phyloP scores from a whole-genome alignment of 2,329 filamentous ascomycete species.

The Lanzia echinophila region DNA sequence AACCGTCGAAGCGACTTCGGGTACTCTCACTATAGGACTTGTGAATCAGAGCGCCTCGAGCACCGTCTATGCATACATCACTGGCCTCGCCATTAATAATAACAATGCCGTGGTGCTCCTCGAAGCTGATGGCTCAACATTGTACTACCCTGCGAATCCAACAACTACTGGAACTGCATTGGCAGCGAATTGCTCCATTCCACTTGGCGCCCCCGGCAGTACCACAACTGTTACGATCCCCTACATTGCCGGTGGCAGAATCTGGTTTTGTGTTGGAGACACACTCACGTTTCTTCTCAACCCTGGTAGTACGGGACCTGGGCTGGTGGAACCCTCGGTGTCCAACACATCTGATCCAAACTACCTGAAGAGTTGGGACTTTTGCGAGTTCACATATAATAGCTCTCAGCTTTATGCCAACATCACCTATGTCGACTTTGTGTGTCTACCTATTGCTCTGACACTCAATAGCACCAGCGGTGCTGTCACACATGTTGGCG shows the following conservation, averaged over 20 bases:
- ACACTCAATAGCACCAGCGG: slow-evolving; percentile 39
- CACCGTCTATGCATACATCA: slow-evolving; percentile 63
- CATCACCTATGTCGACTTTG: slow-evolving; percentile 70
- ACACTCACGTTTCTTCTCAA: slow-evolving; percentile 63
- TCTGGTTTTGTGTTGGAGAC: slow-evolving; percentile 61
- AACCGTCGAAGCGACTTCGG: neutral
- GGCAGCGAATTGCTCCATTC: slow-evolving; percentile 53
- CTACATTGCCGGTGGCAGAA: slow-evolving; percentile 61
- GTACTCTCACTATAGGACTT: slow-evolving; percentile 51
- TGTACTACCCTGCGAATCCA: slow-evolving; percentile 59
- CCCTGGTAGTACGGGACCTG: slow-evolving; percentile 56
- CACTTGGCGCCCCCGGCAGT: slow-evolving; percentile 55
- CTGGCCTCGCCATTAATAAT: slow-evolving; percentile 54
- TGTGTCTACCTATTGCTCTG: slow-evolving; percentile 53
- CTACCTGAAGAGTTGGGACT: slow-evolving; percentile 55
- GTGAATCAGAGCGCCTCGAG: slow-evolving; percentile 59
- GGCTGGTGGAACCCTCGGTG: slow-evolving; percentile 68
- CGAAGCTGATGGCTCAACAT: slow-evolving; percentile 57
- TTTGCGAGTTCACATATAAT: slow-evolving; percentile 64
- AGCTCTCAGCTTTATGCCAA: slow-evolving; percentile 55
- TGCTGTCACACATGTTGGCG: slow-evolving; percentile 42
- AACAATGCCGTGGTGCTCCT: slow-evolving; percentile 56
- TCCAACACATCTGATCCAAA: slow-evolving; percentile 59
- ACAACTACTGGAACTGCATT: slow-evolving; percentile 43
- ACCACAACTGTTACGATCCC: slow-evolving; percentile 59